Conservation (phyloP, 78 protist species). For the Polysphondylium violaceum region DNA sequence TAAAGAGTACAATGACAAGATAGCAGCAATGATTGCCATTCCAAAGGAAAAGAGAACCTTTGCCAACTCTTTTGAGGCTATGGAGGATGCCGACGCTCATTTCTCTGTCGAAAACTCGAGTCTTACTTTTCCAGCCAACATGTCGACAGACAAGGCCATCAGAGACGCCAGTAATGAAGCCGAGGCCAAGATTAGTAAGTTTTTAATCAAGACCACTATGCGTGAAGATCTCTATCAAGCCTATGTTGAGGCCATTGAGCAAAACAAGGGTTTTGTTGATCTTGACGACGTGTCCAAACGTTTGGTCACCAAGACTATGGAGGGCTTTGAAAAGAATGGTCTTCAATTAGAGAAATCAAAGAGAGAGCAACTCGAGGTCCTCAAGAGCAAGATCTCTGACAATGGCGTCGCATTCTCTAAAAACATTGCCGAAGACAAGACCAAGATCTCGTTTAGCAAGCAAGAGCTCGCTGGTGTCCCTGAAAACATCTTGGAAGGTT, state of each 20-base stretch:
- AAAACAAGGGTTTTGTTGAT: slow-evolving; percentile 11
- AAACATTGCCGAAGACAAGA: slow-evolving; percentile 86
- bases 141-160: slow-evolving; percentile 19
- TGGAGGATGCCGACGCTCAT: slow-evolving; percentile 8
- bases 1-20: slow-evolving; percentile 3
- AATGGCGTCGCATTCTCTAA: slow-evolving; percentile 25
- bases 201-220: slow-evolving; percentile 13
- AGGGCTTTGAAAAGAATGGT: slow-evolving; percentile 83
- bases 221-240: slow-evolving; percentile 72
- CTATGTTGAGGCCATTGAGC: slow-evolving; percentile 1
- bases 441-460: slow-evolving; percentile 36
- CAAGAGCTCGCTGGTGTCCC: slow-evolving; percentile 85
- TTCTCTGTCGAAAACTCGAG: background rate
- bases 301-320: slow-evolving; percentile 54
- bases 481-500: slow-evolving; percentile 47
- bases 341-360: slow-evolving; percentile 57
- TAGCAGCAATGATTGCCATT: slow-evolving; percentile 47
- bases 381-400: slow-evolving; percentile 79
- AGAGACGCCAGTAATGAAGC: slow-evolving; percentile 65
- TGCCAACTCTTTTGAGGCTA: slow-evolving; percentile 28
- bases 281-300: slow-evolving; percentile 24
- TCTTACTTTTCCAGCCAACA: slow-evolving; percentile 35
- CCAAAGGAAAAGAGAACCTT: slow-evolving; percentile 41
- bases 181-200: slow-evolving; percentile 21
- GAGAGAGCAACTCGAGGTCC: slow-evolving; percentile 52